Conservation (phyloP, 2,329 filamentous ascomycete species). For the Mycosphaerelloides madeirae region DNA sequence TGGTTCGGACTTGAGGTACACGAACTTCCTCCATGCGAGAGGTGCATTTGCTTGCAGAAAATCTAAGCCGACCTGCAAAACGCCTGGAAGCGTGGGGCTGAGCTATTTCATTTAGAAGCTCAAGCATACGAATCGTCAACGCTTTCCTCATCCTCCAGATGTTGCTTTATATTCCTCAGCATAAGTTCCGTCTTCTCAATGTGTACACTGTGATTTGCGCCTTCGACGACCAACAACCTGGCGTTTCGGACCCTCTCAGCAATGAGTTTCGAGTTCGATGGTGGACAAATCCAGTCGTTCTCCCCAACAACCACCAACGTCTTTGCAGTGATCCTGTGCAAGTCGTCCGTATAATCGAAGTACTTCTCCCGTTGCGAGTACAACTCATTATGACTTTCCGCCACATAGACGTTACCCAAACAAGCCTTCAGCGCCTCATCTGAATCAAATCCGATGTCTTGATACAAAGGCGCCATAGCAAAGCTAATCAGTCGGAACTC, state of each 20-base stretch:
- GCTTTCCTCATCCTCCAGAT: too few species aligned
- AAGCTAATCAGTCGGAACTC: constrained; percentile 7
- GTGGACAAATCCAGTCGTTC: constrained; percentile 2
- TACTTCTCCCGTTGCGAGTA: background rate
- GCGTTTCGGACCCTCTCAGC: constrained; percentile 4
- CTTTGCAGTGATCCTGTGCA: constrained; percentile 1
- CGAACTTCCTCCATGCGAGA: too few species aligned
- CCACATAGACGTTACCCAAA: too few species aligned
- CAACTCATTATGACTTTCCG: too few species aligned
- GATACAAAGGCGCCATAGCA: constrained; percentile 3
- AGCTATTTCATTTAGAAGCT: too few species aligned
- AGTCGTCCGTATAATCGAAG: background rate
- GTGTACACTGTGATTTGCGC: constrained; percentile 4
- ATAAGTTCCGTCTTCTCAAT: background rate
- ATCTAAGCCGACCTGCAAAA: too few species aligned
- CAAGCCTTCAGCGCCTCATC: background rate
- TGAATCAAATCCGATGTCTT: background rate
- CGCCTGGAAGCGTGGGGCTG: too few species aligned
- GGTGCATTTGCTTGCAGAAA: too few species aligned
- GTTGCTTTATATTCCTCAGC: background rate
- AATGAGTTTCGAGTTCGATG: background rate
- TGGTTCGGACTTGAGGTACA: too few species aligned
- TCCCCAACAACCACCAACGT: constrained; percentile 1
- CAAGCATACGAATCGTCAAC: too few species aligned
- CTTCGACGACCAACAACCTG: background rate